Evolutionary conservation across 805 yeast genomes (phyloP), one percentile per base, ranked within the genome.

Genomic region (Wickerhamiella azymoides): DNA sequence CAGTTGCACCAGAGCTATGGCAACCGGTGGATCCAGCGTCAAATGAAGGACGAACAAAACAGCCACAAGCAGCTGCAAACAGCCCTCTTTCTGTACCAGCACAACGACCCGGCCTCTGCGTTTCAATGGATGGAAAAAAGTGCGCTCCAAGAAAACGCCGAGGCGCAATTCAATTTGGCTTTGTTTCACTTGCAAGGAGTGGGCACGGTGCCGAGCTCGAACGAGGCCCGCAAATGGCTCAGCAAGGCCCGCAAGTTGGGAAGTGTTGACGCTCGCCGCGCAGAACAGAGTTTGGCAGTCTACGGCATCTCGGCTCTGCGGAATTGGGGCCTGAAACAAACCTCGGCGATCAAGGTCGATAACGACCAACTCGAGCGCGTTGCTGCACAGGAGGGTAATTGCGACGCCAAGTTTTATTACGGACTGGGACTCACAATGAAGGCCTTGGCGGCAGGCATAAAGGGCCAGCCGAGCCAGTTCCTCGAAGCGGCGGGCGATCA

Each of bases 161-260:
- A n/a, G 36, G 39, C 45, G 10, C 40, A 42, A n/a, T 26, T 36
- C 17, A 42, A 35, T 10, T 26, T 42, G 17, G 45, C 40, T 21
- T 17, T 42, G 10, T 36, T 28, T 19, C 27, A 26, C 26, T 18
- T 25, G 2, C 17, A 32, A 10, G 45, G 45, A 3, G 18, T 10
- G 17, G 45, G 45, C 4, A 16, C 26, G 28, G 9, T 35, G 13
- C n/a, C 14, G 26, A 27, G n/a, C 24, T 6, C 27, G 13, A 8
- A 17, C 13, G 40, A 27, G 14, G 45, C 45, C 13, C 28, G 14
- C 18, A 13, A 13, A 3, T 42, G 45, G 45, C 33, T 42, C 24
- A 14, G 24, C 26, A 21, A 5, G 21, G 45, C 44, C 5, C 45
- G 14, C 10, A 27, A 39, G 32, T 8, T 18, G 24, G 40, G 40